Conservation (phyloP, 2,329 filamentous ascomycete genomes). For the Penicillium sp. region DNA sequence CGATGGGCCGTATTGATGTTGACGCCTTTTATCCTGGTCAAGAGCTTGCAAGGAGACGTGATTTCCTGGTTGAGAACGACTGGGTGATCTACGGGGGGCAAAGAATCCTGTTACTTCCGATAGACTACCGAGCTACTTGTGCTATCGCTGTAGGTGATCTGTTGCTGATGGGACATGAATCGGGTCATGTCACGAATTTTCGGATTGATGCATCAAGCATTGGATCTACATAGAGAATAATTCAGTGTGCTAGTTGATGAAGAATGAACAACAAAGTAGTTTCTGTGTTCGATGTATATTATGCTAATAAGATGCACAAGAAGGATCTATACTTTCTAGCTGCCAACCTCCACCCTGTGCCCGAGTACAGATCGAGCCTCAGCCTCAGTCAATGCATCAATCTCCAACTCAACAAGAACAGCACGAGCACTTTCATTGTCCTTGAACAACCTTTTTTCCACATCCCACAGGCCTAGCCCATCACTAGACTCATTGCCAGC, state of each 20-base stretch:
- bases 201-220: neutral
- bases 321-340: neutral
- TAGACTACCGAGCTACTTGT: neutral
- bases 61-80: neutral
- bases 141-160: neutral
- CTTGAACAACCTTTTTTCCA: slow-evolving; percentile 49
- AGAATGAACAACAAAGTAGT: neutral
- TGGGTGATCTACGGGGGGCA: neutral
- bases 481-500: slow-evolving; percentile 5
- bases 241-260: neutral
- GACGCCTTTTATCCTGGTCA: neutral
- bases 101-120: neutral
- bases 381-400: slow-evolving; percentile 45
- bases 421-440: slow-evolving; percentile 50
- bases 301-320: neutral
- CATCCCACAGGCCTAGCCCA: slow-evolving; percentile 43
- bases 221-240: neutral
- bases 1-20: neutral
- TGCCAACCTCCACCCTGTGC: slow-evolving; percentile 44
- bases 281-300: neutral
- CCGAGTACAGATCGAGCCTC: slow-evolving; percentile 50
- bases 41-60: neutral
- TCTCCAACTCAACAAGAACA: slow-evolving; percentile 45
- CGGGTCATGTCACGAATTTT: neutral
- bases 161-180: neutral